phyloP scores from a whole-genome alignment of 805 yeast species.

The Zygosaccharomyces siamensis region DNA sequence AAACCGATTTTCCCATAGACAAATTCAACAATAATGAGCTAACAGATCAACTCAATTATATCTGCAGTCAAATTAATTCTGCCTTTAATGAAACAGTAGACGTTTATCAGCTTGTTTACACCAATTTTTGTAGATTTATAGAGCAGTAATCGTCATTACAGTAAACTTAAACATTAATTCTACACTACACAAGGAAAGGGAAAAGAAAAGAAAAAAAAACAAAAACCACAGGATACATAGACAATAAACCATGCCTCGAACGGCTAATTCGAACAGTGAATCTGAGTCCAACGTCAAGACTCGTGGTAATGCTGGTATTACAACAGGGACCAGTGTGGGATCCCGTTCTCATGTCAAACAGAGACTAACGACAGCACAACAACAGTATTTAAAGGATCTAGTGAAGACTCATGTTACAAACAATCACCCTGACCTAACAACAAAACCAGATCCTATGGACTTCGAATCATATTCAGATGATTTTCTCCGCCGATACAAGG shows the following conservation, averaged over 20 bases:
- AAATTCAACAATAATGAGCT: constrained; percentile 11
- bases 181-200: constrained; percentile 2
- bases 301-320: constrained; percentile 8
- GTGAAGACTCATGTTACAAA: constrained; percentile 65
- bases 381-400: constrained; percentile 60
- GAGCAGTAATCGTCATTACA: neutral
- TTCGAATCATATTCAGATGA: constrained; percentile 59
- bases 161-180: neutral
- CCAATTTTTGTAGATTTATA: constrained; percentile 18
- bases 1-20: constrained; percentile 45
- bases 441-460: constrained; percentile 56
- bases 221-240: constrained; percentile 1
- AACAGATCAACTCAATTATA: constrained; percentile 13
- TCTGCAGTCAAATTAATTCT: constrained; percentile 11
- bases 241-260: constrained; percentile 20
- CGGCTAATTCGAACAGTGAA: constrained; percentile 29
- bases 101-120: constrained; percentile 10
- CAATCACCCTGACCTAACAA: constrained; percentile 62
- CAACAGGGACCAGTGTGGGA: constrained; percentile 39
- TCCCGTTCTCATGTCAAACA: constrained; percentile 43
- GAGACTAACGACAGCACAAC: constrained; percentile 56
- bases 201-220: constrained; percentile 5
- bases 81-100: constrained; percentile 1
- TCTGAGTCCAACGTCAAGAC: constrained; percentile 25
- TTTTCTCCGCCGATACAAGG: constrained; percentile 65